These are phyloP conservation scores for Micractinium sp. DNA, from an alignment of 139 green algal genomes.

Conservation along the genomic window DNA sequence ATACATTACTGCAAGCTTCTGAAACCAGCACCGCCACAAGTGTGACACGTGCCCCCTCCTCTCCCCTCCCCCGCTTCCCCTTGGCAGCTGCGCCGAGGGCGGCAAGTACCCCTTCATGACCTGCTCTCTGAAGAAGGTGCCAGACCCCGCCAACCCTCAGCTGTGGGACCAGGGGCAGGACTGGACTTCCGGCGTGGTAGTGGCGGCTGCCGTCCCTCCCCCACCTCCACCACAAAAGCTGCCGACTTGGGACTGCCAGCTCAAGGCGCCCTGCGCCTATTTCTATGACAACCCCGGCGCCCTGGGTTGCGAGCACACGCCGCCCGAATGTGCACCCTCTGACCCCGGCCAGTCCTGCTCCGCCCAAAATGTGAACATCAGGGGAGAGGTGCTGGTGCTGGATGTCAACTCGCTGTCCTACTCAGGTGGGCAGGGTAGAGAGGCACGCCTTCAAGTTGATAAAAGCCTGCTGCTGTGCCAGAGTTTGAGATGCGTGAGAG, in stretches of 20 bases:
- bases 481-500: background rate
- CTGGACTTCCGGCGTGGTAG: background rate
- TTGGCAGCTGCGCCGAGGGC: background rate
- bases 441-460: background rate
- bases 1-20: no score
- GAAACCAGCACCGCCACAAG: no score
- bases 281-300: background rate
- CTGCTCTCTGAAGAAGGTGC: background rate
- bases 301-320: background rate
- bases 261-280: background rate
- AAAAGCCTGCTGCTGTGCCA: no score
- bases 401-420: background rate
- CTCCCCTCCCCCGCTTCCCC: no score
- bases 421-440: background rate
- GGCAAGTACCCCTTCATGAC: background rate
- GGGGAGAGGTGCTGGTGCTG: background rate
- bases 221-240: background rate
- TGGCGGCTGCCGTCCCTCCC: no score
- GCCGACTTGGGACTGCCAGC: conserved; percentile 15
- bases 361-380: background rate
- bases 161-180: background rate
- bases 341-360: background rate
- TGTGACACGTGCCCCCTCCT: background rate
- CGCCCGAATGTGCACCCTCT: background rate
- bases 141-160: background rate